Evolutionary conservation across 1,284 basidiomycete species (phyloP).

Genomic region (Naganishia albida): DNA sequence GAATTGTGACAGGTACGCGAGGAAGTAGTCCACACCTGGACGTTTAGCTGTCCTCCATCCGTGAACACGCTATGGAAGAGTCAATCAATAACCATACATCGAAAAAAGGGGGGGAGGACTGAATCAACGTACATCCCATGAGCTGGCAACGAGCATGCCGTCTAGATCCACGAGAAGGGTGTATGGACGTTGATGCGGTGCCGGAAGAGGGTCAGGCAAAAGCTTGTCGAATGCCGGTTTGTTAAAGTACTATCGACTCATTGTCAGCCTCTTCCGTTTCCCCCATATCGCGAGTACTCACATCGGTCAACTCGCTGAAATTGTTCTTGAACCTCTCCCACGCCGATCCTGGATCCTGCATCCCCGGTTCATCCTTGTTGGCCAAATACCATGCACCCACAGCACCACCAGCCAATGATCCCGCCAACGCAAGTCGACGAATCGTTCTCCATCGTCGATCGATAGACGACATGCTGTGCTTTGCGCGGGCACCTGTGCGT

Average conservation of each 20-base stretch:
- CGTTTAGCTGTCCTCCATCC: slow-evolving; percentile 92
- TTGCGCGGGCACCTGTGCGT: slow-evolving; percentile 46
- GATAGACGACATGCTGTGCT: slow-evolving; percentile 61
- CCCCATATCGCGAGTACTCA: slow-evolving; percentile 36
- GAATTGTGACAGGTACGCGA: slow-evolving; percentile 94
- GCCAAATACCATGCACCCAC: slow-evolving; percentile 63
- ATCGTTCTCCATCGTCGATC: slow-evolving; percentile 66
- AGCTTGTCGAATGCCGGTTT: slow-evolving; percentile 91
- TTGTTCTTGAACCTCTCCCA: slow-evolving; percentile 42
- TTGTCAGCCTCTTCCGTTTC: slow-evolving; percentile 49
- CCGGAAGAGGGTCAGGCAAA: slow-evolving; percentile 81
- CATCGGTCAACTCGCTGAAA: slow-evolving; percentile 42
- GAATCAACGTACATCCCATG: slow-evolving; percentile 79
- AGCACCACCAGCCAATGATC: slow-evolving; percentile 59
- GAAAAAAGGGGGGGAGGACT: neutral
- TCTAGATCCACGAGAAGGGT: slow-evolving; percentile 90
- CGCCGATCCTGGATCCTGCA: neutral
- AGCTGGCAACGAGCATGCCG: slow-evolving; percentile 85
- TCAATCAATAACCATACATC: slow-evolving; percentile 24
- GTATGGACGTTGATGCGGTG: slow-evolving; percentile 84
- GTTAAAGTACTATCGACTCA: slow-evolving; percentile 69
- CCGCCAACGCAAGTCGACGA: slow-evolving; percentile 58
- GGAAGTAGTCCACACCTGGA: slow-evolving; percentile 96
- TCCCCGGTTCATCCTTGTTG: slow-evolving; percentile 27
- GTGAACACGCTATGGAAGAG: slow-evolving; percentile 64